Conservation (phyloP, 2,329 filamentous ascomycete genomes). For the Ophiocordyceps camponoti-saundersi region DNA sequence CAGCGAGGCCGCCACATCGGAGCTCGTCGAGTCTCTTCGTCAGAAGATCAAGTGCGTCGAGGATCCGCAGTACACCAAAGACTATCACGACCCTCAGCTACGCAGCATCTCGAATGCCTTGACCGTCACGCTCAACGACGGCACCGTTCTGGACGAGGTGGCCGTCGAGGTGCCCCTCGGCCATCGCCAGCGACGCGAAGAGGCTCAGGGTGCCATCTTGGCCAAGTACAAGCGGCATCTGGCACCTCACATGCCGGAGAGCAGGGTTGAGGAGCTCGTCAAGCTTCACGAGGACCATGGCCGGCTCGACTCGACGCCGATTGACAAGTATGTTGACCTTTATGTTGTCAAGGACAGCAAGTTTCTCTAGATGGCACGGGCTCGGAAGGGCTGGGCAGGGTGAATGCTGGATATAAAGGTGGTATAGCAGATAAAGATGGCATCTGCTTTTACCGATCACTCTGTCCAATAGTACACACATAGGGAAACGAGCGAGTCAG, state of each 20-base stretch:
- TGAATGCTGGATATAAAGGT: neutral
- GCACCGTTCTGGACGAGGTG: constrained; percentile 77
- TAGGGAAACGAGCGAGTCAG: neutral
- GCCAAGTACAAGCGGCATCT: constrained; percentile 92
- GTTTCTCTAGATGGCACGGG: constrained; percentile 20
- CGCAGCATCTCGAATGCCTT: constrained; percentile 96
- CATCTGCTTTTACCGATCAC: neutral
- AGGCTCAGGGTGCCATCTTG: constrained; percentile 94
- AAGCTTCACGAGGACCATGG: constrained; percentile 59
- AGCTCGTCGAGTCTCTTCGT: constrained; percentile 77
- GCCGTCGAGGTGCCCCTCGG: constrained; percentile 89
- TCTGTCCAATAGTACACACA: neutral
- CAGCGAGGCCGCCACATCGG: constrained; percentile 77
- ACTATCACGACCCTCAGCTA: constrained; percentile 88
- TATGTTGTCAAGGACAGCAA: constrained; percentile 49
- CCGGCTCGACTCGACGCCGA: constrained; percentile 61
- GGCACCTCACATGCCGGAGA: constrained; percentile 61
- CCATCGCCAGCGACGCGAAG: constrained; percentile 77
- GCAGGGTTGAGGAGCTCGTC: constrained; percentile 67
- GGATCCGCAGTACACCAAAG: constrained; percentile 81
- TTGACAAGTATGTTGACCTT: constrained; percentile 89
- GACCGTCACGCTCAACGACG: constrained; percentile 87
- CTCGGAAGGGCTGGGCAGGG: neutral
- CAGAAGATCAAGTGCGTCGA: constrained; percentile 93
- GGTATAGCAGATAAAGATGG: neutral